Conservation (phyloP, 2,329 filamentous ascomycete species). For the Pseudogymnoascus sp. region DNA sequence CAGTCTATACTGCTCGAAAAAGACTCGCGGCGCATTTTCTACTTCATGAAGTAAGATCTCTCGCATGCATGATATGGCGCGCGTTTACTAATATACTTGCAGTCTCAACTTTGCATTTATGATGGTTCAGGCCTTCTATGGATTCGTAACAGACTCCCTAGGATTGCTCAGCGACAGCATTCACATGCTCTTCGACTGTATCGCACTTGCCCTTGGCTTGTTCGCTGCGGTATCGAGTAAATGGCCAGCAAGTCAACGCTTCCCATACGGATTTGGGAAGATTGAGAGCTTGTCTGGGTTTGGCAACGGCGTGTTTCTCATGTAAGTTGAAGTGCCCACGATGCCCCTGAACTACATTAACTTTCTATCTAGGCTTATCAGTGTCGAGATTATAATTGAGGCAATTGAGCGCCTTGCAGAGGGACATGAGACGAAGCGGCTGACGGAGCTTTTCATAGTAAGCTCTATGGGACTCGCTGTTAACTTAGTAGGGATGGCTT, state of each 20-base stretch:
- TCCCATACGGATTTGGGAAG: conserved; percentile 94
- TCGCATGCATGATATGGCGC: conserved; percentile 36
- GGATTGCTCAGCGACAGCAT: conserved; percentile 96
- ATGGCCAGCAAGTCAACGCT: conserved; percentile 82
- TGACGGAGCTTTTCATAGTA: conserved; percentile 82
- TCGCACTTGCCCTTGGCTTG: conserved; percentile 82
- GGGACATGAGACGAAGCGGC: conserved; percentile 72
- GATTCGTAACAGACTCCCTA: conserved; percentile 84
- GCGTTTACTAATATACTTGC: conserved; percentile 15
- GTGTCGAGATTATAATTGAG: conserved; percentile 92
- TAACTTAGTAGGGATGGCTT: conserved; percentile 76
- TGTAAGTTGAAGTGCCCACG: conserved; percentile 48
- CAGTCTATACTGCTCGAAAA: conserved; percentile 83
- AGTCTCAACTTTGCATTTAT: conserved; percentile 94
- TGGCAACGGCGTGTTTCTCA: conserved; percentile 88
- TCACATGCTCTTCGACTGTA: conserved; percentile 98
- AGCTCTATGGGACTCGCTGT: conserved; percentile 80
- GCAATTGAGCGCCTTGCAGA: conserved; percentile 81
- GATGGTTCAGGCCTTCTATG: conserved; percentile 89
- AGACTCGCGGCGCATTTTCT: conserved; percentile 91
- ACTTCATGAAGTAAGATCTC: conserved; percentile 66
- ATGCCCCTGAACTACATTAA: background rate
- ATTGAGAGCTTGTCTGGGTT: conserved; percentile 95
- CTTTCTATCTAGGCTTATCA: conserved; percentile 61
- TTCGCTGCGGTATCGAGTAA: conserved; percentile 93